Conservation (phyloP, 2,329 filamentous ascomycete species). For the Berkeleyomyces rouxiae region DNA sequence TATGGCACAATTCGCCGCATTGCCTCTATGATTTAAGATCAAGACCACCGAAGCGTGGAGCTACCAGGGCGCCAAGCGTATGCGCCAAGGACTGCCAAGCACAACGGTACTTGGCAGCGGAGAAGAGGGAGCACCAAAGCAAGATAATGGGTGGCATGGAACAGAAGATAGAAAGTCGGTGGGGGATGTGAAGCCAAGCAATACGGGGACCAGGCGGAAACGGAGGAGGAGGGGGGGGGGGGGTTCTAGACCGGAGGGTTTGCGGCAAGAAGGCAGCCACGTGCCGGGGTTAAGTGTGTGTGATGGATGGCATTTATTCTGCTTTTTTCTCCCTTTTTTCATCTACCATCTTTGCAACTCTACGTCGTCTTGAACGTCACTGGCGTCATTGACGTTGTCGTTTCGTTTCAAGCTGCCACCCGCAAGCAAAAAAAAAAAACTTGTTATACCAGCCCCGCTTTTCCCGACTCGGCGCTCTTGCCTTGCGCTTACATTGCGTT, state of each 20-base stretch:
- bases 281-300: neutral
- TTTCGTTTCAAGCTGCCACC: neutral
- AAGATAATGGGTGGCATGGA: neutral
- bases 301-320: neutral
- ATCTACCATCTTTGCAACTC: neutral
- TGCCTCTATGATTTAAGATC: neutral
- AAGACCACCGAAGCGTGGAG: neutral
- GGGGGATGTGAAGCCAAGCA: neutral
- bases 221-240: neutral
- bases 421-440: neutral
- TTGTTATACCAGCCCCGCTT: neutral
- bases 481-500: neutral
- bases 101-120: constrained; percentile 2
- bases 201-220: neutral
- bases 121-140: neutral
- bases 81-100: constrained; percentile 13
- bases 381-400: neutral
- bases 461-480: neutral
- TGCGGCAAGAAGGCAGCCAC: neutral
- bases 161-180: neutral
- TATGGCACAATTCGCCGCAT: neutral
- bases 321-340: neutral
- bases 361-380: neutral
- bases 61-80: constrained; percentile 10
- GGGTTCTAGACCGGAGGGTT: neutral